These are phyloP conservation scores for Apophysomyces ossiformis DNA, from an alignment of 371 early-diverging fungal species.

Conservation along the genomic window DNA sequence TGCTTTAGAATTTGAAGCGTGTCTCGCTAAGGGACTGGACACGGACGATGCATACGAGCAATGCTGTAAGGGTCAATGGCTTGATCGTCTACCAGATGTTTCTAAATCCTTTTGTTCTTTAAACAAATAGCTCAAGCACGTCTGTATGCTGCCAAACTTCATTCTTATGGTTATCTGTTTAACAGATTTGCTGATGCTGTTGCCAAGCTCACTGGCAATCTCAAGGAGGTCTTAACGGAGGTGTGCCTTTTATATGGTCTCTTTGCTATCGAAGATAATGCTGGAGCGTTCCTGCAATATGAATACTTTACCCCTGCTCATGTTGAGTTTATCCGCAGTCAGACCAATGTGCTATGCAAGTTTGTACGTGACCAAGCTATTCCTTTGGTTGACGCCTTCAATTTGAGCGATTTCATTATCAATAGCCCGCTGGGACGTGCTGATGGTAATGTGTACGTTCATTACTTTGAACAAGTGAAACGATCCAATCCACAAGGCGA, in stretches of 20 bases:
- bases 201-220: constrained; percentile 52
- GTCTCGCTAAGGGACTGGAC: constrained; percentile 68
- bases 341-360: constrained; percentile 73
- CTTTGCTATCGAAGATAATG: constrained; percentile 82
- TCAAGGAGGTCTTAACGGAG: constrained; percentile 61
- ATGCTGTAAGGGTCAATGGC: constrained; percentile 54
- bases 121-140: constrained; percentile 63
- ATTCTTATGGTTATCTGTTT: constrained; percentile 85
- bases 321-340: constrained; percentile 65
- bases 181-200: constrained; percentile 86
- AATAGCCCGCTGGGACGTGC: constrained; percentile 91
- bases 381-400: constrained; percentile 88
- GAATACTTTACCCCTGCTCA: constrained; percentile 84
- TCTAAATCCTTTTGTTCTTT: neutral
- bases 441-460: constrained; percentile 89
- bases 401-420: constrained; percentile 84
- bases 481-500: constrained; percentile 75
- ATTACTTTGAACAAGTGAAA: constrained; percentile 86
- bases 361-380: constrained; percentile 82
- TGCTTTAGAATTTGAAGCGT: constrained; percentile 76
- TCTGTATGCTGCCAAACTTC: constrained; percentile 86
- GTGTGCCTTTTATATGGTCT: constrained; percentile 85
- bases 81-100: too few species aligned
- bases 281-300: constrained; percentile 87
- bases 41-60: constrained; percentile 87